Base-by-base conservation (phyloP, 192 early-diverging fungal species). In the Pilobolus umbonatus region DNA sequence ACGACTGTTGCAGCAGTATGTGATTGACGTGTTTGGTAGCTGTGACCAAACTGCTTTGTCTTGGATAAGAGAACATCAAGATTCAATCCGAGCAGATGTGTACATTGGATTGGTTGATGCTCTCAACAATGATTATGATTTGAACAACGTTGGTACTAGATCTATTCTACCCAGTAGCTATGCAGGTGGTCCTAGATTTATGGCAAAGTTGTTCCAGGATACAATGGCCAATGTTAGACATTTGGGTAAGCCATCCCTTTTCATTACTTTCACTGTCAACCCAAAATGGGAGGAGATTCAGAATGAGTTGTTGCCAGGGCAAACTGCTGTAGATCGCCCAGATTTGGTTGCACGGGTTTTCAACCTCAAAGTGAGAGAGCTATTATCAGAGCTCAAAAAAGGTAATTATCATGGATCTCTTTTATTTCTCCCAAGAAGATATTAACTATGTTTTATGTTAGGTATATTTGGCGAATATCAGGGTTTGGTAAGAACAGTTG, bases 181-280 rank as follows among this genome's bases (percentile, higher is more conserved):
- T 35, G 11, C 34, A 35, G 34, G 34, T 35, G 34, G 34, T 35
- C 34, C 34, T 35, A 5, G 34, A 35, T 35, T 35, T 35, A 35
- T 35, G 34, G 5, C 34, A n/a, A 38, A 60, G 10, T 34, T 62
- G 0, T 65, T 61, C 6, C 62, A 65, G 22, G 57, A 67, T 58
- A 39, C 61, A 0, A 60, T 68, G 49, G 26, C 49, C 15, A 73
- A 64, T 40, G 57, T 64, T 8, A 22, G 57, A 5, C 25, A 34
- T 10, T 44, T 50, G 43, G 66, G 69, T 1, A 75, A 71, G 43
- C 74, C 68, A 1, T 56, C 48, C 17, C 12, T 50, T 7, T 50
- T 50, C 17, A 50, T 50, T 3, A 50, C 48, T 2, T 50, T 50
- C 21, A 50, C 47, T 14, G 47, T 29, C 0, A 49, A 29, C 17